Conservation (phyloP, 2,329 filamentous ascomycete species). For the Fusarium succisae region DNA sequence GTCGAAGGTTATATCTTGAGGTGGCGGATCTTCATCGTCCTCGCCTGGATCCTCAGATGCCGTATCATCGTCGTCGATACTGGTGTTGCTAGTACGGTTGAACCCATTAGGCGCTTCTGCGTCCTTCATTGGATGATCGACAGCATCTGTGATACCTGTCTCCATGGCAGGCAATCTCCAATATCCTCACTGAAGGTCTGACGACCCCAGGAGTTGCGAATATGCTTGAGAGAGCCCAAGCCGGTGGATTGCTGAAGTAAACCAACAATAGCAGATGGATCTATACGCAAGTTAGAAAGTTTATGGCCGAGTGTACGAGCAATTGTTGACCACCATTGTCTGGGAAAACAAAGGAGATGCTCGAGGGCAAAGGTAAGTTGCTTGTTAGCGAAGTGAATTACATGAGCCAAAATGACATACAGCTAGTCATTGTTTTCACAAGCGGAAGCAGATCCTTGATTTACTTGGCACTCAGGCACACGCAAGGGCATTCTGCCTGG, state of each 20-base stretch:
- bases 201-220: conserved; percentile 31
- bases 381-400: conserved; percentile 4
- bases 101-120: conserved; percentile 45
- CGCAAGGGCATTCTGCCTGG: neutral
- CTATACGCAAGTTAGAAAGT: conserved; percentile 10
- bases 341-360: neutral
- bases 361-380: neutral
- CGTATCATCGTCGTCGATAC: conserved; percentile 47
- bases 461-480: neutral
- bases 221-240: conserved; percentile 1
- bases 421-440: neutral
- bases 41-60: conserved; percentile 49
- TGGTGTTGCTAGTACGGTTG: conserved; percentile 23
- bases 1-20: conserved; percentile 50
- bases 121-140: conserved; percentile 57
- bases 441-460: neutral
- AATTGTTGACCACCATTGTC: neutral
- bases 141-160: conserved; percentile 51
- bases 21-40: conserved; percentile 49
- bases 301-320: neutral
- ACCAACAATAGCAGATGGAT: neutral
- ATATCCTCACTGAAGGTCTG: conserved; percentile 26
- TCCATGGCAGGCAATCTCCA: conserved; percentile 13
- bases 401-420: neutral
- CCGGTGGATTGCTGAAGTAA: neutral